These are phyloP conservation scores for Dalbergia cultrata DNA, from an alignment of 306 rosid species.

Conservation along the genomic window DNA sequence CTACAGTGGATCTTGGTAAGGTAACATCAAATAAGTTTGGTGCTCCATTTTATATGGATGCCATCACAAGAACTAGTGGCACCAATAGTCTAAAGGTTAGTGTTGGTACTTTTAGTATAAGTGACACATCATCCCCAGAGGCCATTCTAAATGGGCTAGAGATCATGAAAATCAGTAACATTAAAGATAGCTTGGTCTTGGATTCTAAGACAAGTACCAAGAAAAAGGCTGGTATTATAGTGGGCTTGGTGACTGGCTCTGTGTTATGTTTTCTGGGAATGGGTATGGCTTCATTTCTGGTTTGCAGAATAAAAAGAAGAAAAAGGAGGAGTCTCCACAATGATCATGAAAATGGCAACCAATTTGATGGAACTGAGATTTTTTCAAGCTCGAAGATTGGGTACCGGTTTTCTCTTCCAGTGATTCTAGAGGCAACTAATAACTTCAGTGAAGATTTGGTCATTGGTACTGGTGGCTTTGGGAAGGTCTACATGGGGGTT, in stretches of 20 bases:
- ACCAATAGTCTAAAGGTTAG: constrained; percentile 53
- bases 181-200: constrained; percentile 51
- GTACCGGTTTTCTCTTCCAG: constrained; percentile 75
- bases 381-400: constrained; percentile 60
- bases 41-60: constrained; percentile 66
- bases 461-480: constrained; percentile 93
- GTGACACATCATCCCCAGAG: constrained; percentile 2
- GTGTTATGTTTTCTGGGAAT: constrained; percentile 42
- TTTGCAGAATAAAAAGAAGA: constrained; percentile 55
- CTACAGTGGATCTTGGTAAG: constrained; percentile 45
- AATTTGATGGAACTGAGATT: constrained; percentile 15
- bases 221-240: constrained; percentile 53
- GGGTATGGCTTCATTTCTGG: constrained; percentile 42
- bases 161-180: constrained; percentile 70
- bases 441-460: constrained; percentile 80
- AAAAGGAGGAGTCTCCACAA: constrained; percentile 48
- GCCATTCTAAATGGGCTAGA: constrained; percentile 75
- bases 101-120: constrained; percentile 55
- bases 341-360: constrained; percentile 45
- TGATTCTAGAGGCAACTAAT: constrained; percentile 77
- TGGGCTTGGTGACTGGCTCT: constrained; percentile 55
- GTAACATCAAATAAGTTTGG: constrained; percentile 47
- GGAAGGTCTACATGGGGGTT: constrained; percentile 85
- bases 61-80: constrained; percentile 47
- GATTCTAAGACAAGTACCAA: constrained; percentile 46